Base-by-base conservation (phyloP, 345 rosid species). In the Murraya paniculata region DNA sequence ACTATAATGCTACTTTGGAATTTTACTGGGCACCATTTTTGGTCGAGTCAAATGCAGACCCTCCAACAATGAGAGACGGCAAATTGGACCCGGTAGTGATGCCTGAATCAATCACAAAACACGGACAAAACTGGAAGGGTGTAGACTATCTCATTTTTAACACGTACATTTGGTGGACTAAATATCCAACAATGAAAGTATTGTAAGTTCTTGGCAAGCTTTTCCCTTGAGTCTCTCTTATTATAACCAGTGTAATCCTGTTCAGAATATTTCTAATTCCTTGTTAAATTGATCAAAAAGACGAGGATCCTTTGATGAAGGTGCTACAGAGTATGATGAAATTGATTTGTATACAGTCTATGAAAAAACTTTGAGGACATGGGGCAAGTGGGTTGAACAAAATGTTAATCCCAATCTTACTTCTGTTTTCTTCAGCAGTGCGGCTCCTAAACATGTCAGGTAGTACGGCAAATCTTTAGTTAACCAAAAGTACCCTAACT, bases 371-470 rank as follows among this genome's bases (percentile, higher is more conserved):
- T 62, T 94, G 84, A 80, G 53, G 62, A 84, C 93, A 80, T 94
- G 94, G 99, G 79, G 79, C 16, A 85, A 81, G 1, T 96, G 99
- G 98, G 80, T 88, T 50, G 93, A 91, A 7, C 79, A 85, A 68
- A 96, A 90, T 73, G 78, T 94, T 16, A 85, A 96, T 82, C 74
- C 93, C 9, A 86, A 76, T 72, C 85, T 80, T 10, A 90, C 97
- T 16, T 77, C 81, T 0, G 87, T 91, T 79, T 94, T 94, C 91
- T 96, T 96, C 84, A 88, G 83, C 79, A 90, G 98, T 91, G 81
- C 83, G 93, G 87, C 99, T 41, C 98, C 99, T 24, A 71, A 84
- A 22, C 99, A 94, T 76, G 61, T 81, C 75, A 89, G 87, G 99
- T 92, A 84, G 2, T 25, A 22, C 25, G 2, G 55, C 35, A 45